Evolutionary conservation across 2,329 filamentous ascomycete species (phyloP).

Genomic region (Furcasterigmium furcatum): DNA sequence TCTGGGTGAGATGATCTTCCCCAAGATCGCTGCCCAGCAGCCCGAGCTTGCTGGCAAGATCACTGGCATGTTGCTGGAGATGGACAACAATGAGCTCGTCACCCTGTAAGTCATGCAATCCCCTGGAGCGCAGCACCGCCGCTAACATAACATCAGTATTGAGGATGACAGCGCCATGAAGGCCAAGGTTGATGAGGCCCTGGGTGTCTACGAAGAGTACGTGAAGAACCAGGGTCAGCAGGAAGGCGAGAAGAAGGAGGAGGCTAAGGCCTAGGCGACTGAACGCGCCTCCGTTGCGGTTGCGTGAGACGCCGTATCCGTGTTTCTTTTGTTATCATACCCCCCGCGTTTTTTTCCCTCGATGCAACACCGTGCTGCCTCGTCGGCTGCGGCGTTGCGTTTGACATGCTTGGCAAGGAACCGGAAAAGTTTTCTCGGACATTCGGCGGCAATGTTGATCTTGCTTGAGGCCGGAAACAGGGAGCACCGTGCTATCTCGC

Average conservation of each 20-base stretch:
- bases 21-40: slow-evolving; percentile 95
- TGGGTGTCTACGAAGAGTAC: slow-evolving; percentile 97
- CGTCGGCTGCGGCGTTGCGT: background rate
- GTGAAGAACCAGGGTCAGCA: slow-evolving; percentile 78
- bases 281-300: slow-evolving; percentile 4
- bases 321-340: slow-evolving; percentile 16
- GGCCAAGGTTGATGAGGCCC: slow-evolving; percentile 95
- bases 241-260: slow-evolving; percentile 48
- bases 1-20: slow-evolving; percentile 95
- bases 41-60: slow-evolving; percentile 98
- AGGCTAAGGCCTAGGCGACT: slow-evolving; percentile 34
- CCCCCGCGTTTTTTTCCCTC: background rate
- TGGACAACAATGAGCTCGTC: slow-evolving; percentile 94
- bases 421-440: slow-evolving; percentile 1
- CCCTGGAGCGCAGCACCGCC: too few species aligned
- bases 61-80: slow-evolving; percentile 98
- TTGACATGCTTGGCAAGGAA: background rate
- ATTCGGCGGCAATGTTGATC: slow-evolving; percentile 1
- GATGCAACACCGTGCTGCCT: background rate
- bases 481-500: too few species aligned
- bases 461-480: background rate
- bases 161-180: slow-evolving; percentile 86
- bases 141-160: slow-evolving; percentile 57
- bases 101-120: slow-evolving; percentile 72
- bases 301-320: slow-evolving; percentile 11